Base-by-base conservation (phyloP, 2,329 filamentous ascomycete genomes). In the Exserohilum turcica region DNA sequence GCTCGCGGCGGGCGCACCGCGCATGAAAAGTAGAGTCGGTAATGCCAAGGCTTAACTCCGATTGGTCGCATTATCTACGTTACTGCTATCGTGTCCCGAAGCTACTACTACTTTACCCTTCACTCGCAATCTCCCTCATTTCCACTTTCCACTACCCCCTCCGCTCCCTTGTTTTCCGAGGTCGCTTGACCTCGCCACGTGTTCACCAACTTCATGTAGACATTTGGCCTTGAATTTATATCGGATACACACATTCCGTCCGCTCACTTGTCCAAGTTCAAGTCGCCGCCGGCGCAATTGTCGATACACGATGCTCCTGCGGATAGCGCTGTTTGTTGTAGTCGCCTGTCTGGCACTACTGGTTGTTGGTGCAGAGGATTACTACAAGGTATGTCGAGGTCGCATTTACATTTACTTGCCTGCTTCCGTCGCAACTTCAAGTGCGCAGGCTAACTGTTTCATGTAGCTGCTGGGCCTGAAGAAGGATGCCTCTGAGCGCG, bases 401-500 rank as follows among this genome's bases (percentile, higher is more conserved):
- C 33, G 13, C 3, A 8, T 48, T 15, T 39, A 9, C n/a, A 3
- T 18, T 24, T n/a, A 13, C 9, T 19, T 33, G 44, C 35, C 38
- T 29, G 48, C 61, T 29, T 28, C 6, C 8, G 10, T 37, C 37
- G 16, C 45, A 35, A 43, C 28, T 33, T 13, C 5, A 36, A 39
- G 21, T 42, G 15, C 24, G 15, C 21, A 42, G 33, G 50, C 63
- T 72, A 35, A 72, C 57, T 28, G 6, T 7, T 13, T 32, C 24
- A 9, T 79, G 59, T 78, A 96, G 86, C 78, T 96, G 53, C 85
- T 99, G 21, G 91, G 89, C 48, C 78, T 99, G 59, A 84, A 88
- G 68, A 91, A 86, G 68, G 81, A 87, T 55, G 93, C 93, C 13
- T 87, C 85, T 40, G 92, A 96, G 48, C 87, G 87, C 68, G 89